Conservation (phyloP, 768 basidiomycete genomes). For the Naganishia antarctica region DNA sequence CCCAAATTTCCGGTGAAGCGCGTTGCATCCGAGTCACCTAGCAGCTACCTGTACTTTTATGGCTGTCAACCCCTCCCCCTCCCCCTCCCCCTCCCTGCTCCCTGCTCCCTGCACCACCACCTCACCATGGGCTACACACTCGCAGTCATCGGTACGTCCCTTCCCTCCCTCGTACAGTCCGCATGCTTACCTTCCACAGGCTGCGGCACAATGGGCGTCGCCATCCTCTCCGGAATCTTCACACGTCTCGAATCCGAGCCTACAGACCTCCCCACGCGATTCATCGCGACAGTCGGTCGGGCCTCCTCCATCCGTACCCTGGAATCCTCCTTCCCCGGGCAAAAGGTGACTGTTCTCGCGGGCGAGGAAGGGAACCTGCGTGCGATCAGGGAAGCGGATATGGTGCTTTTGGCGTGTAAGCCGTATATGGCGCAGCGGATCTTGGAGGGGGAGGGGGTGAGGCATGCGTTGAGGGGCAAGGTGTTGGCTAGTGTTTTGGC, state of each 20-base stretch:
- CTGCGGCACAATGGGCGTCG: conserved; percentile 98
- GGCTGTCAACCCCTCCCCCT: no score
- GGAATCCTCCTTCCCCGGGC: neutral
- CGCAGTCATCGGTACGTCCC: conserved; percentile 66
- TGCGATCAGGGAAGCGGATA: conserved; percentile 70
- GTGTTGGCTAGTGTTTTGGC: conserved; percentile 94
- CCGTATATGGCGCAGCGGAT: conserved; percentile 78
- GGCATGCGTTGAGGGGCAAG: conserved; percentile 78
- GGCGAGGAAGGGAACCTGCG: conserved; percentile 59
- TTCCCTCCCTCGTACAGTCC: conserved; percentile 29
- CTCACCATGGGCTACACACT: conserved; percentile 89
- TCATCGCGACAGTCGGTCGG: conserved; percentile 81
- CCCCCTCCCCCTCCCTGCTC: neutral
- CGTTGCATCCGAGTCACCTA: no score
- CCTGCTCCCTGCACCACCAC: neutral
- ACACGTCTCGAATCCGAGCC: conserved; percentile 73
- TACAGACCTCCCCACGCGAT: conserved; percentile 61
- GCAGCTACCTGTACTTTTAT: no score
- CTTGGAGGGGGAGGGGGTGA: conserved; percentile 67
- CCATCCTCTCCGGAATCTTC: conserved; percentile 86
- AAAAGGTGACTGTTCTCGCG: conserved; percentile 68
- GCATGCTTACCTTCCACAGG: conserved; percentile 54
- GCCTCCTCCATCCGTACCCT: conserved; percentile 52
- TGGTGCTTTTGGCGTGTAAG: conserved; percentile 88
- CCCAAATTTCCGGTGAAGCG: no score